Percentiles rank a stretch among this genome's conserved stretches.
Conservation (phyloP, 2,329 filamentous ascomycete genomes). For the Fusarium burgessii region DNA sequence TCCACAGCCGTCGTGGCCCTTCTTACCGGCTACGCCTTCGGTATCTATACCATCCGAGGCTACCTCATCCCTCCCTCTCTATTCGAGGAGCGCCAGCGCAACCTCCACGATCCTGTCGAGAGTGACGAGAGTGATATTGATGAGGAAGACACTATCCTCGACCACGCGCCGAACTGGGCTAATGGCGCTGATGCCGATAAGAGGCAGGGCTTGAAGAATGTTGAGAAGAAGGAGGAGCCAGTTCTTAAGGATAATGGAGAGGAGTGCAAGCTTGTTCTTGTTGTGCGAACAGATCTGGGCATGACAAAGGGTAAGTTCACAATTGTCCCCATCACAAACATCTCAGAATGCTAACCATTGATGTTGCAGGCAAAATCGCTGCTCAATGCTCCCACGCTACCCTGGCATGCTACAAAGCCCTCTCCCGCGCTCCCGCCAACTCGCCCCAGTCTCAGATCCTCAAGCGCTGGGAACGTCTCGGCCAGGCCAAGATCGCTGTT, state of each 20-base stretch:
- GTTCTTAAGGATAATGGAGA: constrained; percentile 62
- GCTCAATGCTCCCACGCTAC: constrained; percentile 97
- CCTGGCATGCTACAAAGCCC: constrained; percentile 93
- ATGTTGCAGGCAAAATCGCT: constrained; percentile 85
- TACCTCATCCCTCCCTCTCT: constrained; percentile 70
- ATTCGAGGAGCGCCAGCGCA: constrained; percentile 66
- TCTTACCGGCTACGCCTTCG: constrained; percentile 83
- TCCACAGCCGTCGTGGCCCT: constrained; percentile 80
- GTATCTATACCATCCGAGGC: constrained; percentile 75
- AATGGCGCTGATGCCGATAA: constrained; percentile 71
- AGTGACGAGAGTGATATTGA: constrained; percentile 77
- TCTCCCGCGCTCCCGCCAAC: constrained; percentile 68
- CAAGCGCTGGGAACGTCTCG: constrained; percentile 84
- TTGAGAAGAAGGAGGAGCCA: constrained; percentile 59
- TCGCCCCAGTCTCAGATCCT: constrained; percentile 73
- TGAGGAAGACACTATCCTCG: constrained; percentile 68
- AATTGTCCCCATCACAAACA: fast-evolving
- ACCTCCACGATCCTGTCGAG: constrained; percentile 71
- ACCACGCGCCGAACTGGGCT: constrained; percentile 76
- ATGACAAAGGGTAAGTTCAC: constrained; percentile 88
- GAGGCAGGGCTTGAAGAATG: constrained; percentile 64
- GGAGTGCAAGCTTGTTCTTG: constrained; percentile 94
- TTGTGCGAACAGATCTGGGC: constrained; percentile 92
- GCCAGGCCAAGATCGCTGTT: constrained; percentile 94
- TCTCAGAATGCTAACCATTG: background rate